phyloP scores from a whole-genome alignment of 345 rosid genomes.

The Cardamine chenopodiifolia region DNA sequence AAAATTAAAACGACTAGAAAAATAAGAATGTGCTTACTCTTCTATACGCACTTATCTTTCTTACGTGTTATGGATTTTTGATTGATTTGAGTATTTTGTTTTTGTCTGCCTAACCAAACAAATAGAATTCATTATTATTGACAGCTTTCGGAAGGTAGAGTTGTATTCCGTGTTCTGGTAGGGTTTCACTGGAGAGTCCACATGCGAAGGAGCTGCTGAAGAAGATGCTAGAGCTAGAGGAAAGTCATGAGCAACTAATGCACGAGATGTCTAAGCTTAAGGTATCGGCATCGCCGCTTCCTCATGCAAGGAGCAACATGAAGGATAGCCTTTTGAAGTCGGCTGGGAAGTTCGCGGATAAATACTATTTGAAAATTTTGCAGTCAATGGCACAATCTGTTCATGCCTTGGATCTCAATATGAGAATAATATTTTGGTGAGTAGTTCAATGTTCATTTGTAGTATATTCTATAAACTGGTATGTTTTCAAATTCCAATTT shows the following conservation, averaged over 20 bases:
- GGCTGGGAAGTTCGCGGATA: conserved; percentile 57
- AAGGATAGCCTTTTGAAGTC: no score
- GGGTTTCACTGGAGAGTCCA: conserved; percentile 17
- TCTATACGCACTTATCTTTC: no score
- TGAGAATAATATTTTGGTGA: conserved; percentile 81
- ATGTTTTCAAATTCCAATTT: conserved; percentile 7
- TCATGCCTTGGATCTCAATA: conserved; percentile 64
- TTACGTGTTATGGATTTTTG: no score
- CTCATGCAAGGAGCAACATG: no score
- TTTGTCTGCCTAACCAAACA: no score
- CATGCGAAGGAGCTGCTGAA: conserved; percentile 66
- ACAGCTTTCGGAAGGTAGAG: no score
- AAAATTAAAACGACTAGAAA: no score
- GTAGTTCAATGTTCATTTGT: conserved; percentile 9
- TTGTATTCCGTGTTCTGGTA: no score
- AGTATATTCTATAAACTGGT: neutral
- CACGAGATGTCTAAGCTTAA: conserved; percentile 67
- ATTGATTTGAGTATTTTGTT: no score
- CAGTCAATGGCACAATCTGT: conserved; percentile 93
- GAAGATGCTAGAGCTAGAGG: conserved; percentile 80
- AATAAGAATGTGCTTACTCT: no score
- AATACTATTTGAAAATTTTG: conserved; percentile 77
- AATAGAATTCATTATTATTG: no score
- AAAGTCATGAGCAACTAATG: conserved; percentile 69
- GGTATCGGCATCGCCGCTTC: no score